Percentiles rank a stretch among this genome's conserved stretches.
These are phyloP conservation scores for Tremella fuciformis DNA, from an alignment of 768 basidiomycete genomes.

Conservation along the genomic window DNA sequence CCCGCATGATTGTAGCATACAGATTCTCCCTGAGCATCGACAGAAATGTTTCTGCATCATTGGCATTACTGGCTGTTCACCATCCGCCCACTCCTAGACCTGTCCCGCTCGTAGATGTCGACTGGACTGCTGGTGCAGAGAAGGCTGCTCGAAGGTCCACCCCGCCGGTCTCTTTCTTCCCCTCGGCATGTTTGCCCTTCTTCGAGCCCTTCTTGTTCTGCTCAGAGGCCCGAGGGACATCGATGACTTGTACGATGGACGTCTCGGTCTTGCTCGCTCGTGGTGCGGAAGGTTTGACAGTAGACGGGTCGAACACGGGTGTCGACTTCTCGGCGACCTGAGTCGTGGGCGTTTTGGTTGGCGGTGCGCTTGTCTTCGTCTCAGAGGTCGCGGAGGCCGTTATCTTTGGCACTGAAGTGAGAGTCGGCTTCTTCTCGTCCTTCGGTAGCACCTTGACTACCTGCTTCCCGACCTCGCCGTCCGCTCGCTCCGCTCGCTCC, in stretches of 20 bases:
- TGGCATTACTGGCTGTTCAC: conserved; percentile 16
- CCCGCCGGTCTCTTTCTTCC: conserved; percentile 6
- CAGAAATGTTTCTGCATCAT: no score
- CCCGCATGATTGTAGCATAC: not conserved
- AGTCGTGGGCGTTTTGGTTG: not conserved
- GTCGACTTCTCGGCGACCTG: not conserved
- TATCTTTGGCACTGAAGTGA: not conserved
- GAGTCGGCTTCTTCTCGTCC: not conserved
- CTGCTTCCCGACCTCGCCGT: not conserved
- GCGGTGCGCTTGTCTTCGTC: not conserved
- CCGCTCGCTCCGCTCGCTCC: not conserved
- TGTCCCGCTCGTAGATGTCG: conserved; percentile 10
- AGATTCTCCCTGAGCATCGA: no score
- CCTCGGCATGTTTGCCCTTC: conserved; percentile 13
- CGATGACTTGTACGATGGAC: conserved; percentile 30
- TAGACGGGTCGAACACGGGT: conserved; percentile 12
- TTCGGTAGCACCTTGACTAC: not conserved
- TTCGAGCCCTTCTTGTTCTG: conserved; percentile 7
- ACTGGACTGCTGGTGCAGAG: conserved; percentile 3
- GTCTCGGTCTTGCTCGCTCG: conserved; percentile 19
- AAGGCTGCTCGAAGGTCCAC: conserved; percentile 25
- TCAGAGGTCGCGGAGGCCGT: not conserved
- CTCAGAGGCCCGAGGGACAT: not conserved
- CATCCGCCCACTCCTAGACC: conserved; percentile 45
- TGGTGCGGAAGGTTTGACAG: not conserved